These are phyloP conservation scores for Kitagawia praeruptora DNA, from an alignment of 129 eudicot species.

Conservation along the genomic window DNA sequence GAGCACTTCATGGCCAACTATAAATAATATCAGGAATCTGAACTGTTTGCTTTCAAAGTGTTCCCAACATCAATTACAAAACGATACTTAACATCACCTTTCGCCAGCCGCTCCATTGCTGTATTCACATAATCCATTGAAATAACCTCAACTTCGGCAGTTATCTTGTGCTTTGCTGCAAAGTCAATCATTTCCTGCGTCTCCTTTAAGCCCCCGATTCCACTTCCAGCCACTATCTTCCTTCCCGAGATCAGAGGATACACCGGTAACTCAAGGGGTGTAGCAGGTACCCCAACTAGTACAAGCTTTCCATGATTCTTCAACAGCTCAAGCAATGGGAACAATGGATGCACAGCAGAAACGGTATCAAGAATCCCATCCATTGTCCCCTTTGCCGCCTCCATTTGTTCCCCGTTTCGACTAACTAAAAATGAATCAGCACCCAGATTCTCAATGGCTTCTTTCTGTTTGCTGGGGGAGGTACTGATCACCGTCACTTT, in stretches of 20 bases:
- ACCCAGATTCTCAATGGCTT: conserved; percentile 16
- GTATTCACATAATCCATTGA: conserved; percentile 24
- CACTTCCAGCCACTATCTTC: conserved; percentile 19
- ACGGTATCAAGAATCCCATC: conserved; percentile 22
- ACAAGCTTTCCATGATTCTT: conserved; percentile 16
- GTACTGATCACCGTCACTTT: conserved; percentile 24
- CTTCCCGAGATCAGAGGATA: conserved; percentile 14
- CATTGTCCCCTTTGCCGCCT: conserved; percentile 5
- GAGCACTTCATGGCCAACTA: background rate
- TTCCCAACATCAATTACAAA: conserved; percentile 17
- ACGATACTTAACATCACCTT: conserved; percentile 15
- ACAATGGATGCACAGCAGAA: conserved; percentile 16
- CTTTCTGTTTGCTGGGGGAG: conserved; percentile 15
- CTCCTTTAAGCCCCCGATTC: conserved; percentile 19
- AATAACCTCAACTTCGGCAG: conserved; percentile 20
- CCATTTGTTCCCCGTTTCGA: conserved; percentile 8
- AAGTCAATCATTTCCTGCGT: conserved; percentile 30
- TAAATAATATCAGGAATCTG: background rate
- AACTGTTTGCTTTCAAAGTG: conserved; percentile 5
- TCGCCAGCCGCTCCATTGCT: conserved; percentile 19
- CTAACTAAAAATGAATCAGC: conserved; percentile 18
- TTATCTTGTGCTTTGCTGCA: conserved; percentile 21
- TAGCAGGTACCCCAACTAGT: conserved; percentile 11
- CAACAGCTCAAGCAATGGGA: conserved; percentile 17
- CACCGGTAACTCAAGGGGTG: conserved; percentile 18